These are phyloP conservation scores for Pilaira anomala DNA, from an alignment of 192 early-diverging fungal species.

Conservation along the genomic window DNA sequence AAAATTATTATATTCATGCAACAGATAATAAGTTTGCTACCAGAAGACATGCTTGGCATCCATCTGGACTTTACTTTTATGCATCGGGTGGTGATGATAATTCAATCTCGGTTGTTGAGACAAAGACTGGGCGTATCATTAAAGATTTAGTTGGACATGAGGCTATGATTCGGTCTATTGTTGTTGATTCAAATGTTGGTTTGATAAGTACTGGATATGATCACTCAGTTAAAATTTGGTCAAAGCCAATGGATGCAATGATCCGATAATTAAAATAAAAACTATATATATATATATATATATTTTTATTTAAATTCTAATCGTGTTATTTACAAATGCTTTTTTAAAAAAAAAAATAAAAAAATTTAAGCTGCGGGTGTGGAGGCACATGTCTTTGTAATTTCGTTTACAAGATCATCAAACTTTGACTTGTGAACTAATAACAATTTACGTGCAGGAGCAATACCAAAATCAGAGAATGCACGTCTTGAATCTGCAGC, in stretches of 20 bases:
- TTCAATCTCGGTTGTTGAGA: slow-evolving; percentile 49
- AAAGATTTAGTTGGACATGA: slow-evolving; percentile 54
- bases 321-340: background rate
- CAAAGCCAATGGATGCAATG: background rate
- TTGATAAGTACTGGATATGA: slow-evolving; percentile 61
- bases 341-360: background rate
- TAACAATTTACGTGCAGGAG: slow-evolving; percentile 65
- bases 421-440: slow-evolving; percentile 58
- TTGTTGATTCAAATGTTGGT: slow-evolving; percentile 43
- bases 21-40: slow-evolving; percentile 55
- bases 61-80: slow-evolving; percentile 59
- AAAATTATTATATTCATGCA: slow-evolving; percentile 59
- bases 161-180: slow-evolving; percentile 49
- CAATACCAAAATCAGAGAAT: slow-evolving; percentile 85
- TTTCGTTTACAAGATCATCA: slow-evolving; percentile 45
- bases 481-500: slow-evolving; percentile 73
- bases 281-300: background rate
- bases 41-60: slow-evolving; percentile 63
- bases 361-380: background rate
- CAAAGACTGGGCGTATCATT: slow-evolving; percentile 45
- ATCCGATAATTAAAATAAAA: background rate
- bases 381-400: slow-evolving; percentile 39
- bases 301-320: background rate
- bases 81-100: slow-evolving; percentile 61
- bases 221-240: slow-evolving; percentile 55